phyloP scores from a whole-genome alignment of 257 asterid species.

The Parsonsia alboflavescens region DNA sequence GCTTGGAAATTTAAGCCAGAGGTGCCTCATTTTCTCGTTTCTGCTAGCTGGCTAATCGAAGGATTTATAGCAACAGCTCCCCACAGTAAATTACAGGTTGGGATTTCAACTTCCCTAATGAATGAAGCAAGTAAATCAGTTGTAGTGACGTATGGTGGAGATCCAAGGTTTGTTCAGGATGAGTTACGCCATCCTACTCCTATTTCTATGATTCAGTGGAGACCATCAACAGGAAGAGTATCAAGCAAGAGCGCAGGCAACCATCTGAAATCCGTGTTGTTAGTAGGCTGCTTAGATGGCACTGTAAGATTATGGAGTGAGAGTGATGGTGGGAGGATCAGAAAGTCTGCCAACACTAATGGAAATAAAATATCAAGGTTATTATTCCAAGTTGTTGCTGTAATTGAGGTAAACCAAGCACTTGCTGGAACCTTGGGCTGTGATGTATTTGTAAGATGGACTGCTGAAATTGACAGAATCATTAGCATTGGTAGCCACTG shows the following conservation, averaged over 20 bases:
- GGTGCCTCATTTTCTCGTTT: conserved; percentile 70
- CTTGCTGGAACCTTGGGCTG: conserved; percentile 64
- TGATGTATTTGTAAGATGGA: conserved; percentile 69
- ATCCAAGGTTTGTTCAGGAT: conserved; percentile 37
- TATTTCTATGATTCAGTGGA: conserved; percentile 85
- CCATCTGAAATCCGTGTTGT: conserved; percentile 53
- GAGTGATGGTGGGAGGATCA: conserved; percentile 71
- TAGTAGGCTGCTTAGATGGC: conserved; percentile 88
- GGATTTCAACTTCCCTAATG: conserved; percentile 29
- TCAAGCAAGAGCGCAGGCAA: conserved; percentile 40
- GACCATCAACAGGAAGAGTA: conserved; percentile 67
- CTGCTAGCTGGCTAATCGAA: conserved; percentile 68
- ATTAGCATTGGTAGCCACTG: conserved; percentile 31
- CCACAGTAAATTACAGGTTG: conserved; percentile 30
- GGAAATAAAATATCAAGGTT: conserved; percentile 47
- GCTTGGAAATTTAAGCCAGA: conserved; percentile 77
- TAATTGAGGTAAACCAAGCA: conserved; percentile 70
- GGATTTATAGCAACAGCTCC: conserved; percentile 90
- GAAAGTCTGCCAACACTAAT: conserved; percentile 47
- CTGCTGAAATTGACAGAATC: conserved; percentile 58
- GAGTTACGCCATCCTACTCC: conserved; percentile 77
- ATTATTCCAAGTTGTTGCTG: conserved; percentile 69
- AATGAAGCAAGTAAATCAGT: conserved; percentile 48
- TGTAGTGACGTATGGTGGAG: conserved; percentile 51
- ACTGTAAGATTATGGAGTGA: conserved; percentile 93